These are phyloP conservation scores for Mortierella sp. DNA, from an alignment of 371 early-diverging fungal species.

Conservation along the genomic window DNA sequence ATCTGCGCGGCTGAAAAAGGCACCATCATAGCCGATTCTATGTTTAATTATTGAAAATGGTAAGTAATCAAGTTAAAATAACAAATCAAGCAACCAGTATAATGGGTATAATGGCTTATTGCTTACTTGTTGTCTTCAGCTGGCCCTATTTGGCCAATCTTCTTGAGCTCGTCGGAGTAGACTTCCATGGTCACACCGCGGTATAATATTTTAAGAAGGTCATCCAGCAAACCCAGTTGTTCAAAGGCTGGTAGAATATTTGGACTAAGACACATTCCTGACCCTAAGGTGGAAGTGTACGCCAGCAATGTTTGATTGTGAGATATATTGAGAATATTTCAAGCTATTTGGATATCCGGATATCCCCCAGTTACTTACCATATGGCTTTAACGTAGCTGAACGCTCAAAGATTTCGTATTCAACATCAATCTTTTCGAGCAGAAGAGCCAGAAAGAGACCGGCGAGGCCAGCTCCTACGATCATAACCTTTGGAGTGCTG, in stretches of 20 bases:
- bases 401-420: conserved; percentile 15
- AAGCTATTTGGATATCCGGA: neutral
- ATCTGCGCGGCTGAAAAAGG: conserved; percentile 14
- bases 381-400: neutral
- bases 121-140: neutral
- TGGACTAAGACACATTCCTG: conserved; percentile 7
- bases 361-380: neutral
- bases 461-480: neutral
- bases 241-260: conserved; percentile 15
- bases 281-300: neutral
- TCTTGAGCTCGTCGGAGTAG: neutral
- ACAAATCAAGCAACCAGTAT: no score
- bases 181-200: neutral
- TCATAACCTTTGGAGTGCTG: neutral
- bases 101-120: no score
- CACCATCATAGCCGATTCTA: conserved; percentile 15
- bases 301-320: neutral
- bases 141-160: neutral
- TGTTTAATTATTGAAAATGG: neutral
- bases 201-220: neutral
- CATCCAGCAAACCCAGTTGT: conserved; percentile 11
- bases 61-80: neutral
- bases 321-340: neutral
- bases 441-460: conserved; percentile 21
- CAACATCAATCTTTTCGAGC: conserved; percentile 12